phyloP scores from a whole-genome alignment of 176 grass and related monocot genomes.

The Lolium multiflorum region DNA sequence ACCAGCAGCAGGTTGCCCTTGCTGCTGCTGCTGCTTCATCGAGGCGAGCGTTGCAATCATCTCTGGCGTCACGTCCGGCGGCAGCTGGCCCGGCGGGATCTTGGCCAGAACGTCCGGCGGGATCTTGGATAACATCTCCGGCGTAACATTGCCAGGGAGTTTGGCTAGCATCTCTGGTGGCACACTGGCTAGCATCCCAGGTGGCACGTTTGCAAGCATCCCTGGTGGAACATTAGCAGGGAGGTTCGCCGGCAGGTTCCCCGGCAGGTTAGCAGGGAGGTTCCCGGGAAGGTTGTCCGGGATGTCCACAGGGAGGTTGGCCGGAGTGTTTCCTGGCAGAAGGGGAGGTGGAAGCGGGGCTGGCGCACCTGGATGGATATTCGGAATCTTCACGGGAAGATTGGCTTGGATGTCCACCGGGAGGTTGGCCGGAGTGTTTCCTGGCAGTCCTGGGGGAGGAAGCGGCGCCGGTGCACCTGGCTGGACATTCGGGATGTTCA shows the following conservation, averaged over 20 bases:
- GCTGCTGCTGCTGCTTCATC: neutral
- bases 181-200: constrained; percentile 22
- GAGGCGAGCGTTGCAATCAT: constrained; percentile 39
- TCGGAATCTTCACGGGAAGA: neutral
- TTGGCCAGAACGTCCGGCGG: constrained; percentile 16
- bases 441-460: neutral
- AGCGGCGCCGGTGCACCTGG: neutral
- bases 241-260: constrained; percentile 26
- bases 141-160: neutral
- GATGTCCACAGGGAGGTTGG: neutral
- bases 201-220: constrained; percentile 14
- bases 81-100: constrained; percentile 37
- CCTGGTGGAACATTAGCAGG: constrained; percentile 22
- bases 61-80: constrained; percentile 45
- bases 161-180: constrained; percentile 51
- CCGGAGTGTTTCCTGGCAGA: neutral
- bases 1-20: neutral
- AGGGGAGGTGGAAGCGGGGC: neutral
- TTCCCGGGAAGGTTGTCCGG: constrained; percentile 8
- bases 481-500: neutral
- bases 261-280: constrained; percentile 13
- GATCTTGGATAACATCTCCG: constrained; percentile 20
- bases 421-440: neutral
- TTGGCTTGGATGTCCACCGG: neutral
- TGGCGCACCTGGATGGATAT: neutral